Conservation (phyloP, 306 rosid species). For the Dryas octopetala region DNA sequence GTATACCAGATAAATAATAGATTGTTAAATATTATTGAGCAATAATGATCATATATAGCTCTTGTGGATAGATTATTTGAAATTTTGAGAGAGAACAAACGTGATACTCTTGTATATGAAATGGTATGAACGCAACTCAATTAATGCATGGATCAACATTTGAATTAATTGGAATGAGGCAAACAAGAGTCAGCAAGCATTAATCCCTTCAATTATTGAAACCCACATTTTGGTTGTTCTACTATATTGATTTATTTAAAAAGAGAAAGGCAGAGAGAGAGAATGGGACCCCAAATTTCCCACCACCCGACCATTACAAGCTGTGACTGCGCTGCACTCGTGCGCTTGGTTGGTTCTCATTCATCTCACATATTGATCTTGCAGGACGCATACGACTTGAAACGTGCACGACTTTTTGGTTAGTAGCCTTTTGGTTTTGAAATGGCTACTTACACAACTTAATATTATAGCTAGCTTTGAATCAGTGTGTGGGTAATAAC, state of each 20-base stretch:
- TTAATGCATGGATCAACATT: neutral
- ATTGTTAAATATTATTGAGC: too few species aligned
- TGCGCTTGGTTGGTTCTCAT: slow-evolving; percentile 30
- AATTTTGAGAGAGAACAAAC: slow-evolving; percentile 3
- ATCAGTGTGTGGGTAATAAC: too few species aligned
- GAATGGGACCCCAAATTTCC: slow-evolving; percentile 28
- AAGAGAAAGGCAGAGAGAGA: neutral
- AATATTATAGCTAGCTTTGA: too few species aligned
- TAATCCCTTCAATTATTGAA: neutral
- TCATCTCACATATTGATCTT: neutral
- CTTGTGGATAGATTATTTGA: neutral
- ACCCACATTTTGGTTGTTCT: too few species aligned
- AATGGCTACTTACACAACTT: too few species aligned
- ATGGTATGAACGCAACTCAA: neutral
- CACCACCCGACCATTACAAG: slow-evolving; percentile 48
- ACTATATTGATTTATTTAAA: too few species aligned
- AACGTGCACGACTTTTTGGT: neutral
- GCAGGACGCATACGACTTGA: neutral
- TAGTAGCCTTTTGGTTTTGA: too few species aligned
- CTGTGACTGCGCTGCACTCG: slow-evolving; percentile 53
- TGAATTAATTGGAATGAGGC: neutral
- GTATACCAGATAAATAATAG: too few species aligned
- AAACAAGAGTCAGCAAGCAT: neutral
- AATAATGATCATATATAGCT: too few species aligned
- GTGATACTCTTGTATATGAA: neutral